These are phyloP conservation scores for Diplotaxis tenuifolia DNA, from an alignment of 345 rosid genomes.

Conservation along the genomic window DNA sequence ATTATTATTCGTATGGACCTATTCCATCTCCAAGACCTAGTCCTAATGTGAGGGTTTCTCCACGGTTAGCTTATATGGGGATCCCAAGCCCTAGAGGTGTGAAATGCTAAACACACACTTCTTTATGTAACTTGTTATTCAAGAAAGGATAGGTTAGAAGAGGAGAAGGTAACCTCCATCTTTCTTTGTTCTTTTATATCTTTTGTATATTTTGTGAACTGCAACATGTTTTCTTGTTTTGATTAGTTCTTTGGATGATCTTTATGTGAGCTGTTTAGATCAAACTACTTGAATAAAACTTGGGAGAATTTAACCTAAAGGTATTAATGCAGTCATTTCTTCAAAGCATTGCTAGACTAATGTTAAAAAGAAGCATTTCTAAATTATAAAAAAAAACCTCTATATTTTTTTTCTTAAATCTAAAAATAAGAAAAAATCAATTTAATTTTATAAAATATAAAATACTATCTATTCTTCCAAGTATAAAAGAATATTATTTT, in stretches of 20 bases:
- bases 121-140: background rate
- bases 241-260: background rate
- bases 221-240: background rate
- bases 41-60: conserved; percentile 49
- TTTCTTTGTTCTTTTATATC: conserved; percentile 13
- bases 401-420: no score
- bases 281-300: background rate
- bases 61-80: conserved; percentile 48
- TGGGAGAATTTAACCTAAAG: no score
- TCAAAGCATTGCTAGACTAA: background rate
- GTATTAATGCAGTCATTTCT: background rate
- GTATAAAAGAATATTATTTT: no score
- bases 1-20: conserved; percentile 39
- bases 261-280: background rate
- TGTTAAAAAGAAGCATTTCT: no score
- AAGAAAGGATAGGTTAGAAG: conserved; percentile 17
- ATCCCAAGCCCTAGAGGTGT: conserved; percentile 46
- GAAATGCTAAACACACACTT: conserved; percentile 13
- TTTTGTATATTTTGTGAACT: conserved; percentile 10
- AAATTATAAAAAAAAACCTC: background rate
- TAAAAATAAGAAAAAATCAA: no score
- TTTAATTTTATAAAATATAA: no score
- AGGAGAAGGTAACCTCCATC: conserved; percentile 7
- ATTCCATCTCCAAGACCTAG: conserved; percentile 60
- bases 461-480: no score